These are phyloP conservation scores for Perkinsus chesapeaki DNA, from an alignment of 169 alveolate species.

Conservation along the genomic window DNA sequence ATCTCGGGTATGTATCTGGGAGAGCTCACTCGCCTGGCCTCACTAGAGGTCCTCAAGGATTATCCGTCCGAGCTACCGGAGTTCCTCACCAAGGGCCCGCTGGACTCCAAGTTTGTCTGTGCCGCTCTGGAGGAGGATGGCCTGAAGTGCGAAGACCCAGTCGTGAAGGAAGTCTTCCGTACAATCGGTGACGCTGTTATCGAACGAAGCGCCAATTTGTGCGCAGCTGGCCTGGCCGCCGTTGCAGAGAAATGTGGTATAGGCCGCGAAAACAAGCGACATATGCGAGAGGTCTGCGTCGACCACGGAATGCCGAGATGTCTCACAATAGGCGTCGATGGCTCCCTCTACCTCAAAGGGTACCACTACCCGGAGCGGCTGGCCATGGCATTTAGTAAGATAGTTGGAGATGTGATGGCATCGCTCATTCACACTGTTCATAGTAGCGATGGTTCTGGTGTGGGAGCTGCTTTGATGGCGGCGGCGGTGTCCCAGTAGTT, in stretches of 20 bases:
- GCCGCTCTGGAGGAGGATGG: background rate
- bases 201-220: background rate
- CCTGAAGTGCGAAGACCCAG: background rate
- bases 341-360: background rate
- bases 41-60: background rate
- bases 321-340: background rate
- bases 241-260: background rate
- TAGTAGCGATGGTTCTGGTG: background rate
- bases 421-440: background rate
- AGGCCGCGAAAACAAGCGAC: background rate
- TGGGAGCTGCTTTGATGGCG: background rate
- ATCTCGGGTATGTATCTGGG: conserved; percentile 28
- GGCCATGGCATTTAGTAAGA: background rate
- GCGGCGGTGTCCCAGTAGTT: background rate
- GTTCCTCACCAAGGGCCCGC: background rate
- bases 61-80: background rate
- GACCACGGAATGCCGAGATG: background rate
- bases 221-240: background rate
- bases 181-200: background rate
- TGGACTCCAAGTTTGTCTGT: background rate
- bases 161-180: background rate
- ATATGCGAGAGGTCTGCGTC: background rate
- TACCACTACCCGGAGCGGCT: background rate
- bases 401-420: background rate
- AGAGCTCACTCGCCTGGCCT: conserved; percentile 19